These are phyloP conservation scores for Lactarius psammicola DNA, from an alignment of 768 basidiomycete genomes.

Conservation along the genomic window DNA sequence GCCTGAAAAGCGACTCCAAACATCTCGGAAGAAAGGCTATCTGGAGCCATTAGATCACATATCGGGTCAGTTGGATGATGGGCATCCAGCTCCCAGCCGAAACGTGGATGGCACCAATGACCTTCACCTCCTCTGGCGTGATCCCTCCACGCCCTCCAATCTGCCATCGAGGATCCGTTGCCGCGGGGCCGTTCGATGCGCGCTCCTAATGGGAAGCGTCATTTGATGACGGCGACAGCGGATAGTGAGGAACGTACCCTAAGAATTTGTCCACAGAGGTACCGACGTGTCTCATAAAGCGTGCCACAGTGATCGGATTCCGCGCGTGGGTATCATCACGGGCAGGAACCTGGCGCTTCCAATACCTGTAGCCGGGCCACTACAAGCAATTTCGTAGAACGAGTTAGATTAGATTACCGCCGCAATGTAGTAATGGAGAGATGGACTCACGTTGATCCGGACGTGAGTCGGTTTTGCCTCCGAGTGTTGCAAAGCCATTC, in stretches of 20 bases:
- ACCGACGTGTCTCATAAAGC: constrained; percentile 17
- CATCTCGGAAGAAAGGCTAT: neutral
- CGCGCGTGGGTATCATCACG: constrained; percentile 12
- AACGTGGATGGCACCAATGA: constrained; percentile 18
- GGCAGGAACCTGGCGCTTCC: constrained; percentile 10
- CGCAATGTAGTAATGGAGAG: neutral
- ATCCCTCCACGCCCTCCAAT: constrained; percentile 7
- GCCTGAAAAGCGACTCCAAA: too few species aligned
- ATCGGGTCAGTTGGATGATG: constrained; percentile 15
- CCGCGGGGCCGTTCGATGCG: neutral
- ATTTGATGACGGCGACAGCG: neutral
- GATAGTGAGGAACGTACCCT: neutral
- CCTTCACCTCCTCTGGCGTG: constrained; percentile 4
- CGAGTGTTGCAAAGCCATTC: neutral
- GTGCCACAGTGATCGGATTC: constrained; percentile 2
- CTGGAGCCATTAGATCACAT: neutral
- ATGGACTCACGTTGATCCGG: constrained; percentile 8
- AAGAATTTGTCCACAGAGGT: constrained; percentile 10
- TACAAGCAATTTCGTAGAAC: neutral
- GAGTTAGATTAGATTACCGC: neutral
- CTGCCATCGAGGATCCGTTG: neutral
- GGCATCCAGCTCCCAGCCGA: constrained; percentile 22
- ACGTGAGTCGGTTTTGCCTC: neutral
- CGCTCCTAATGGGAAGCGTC: neutral
- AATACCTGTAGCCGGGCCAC: constrained; percentile 9